These are phyloP conservation scores for Diutina scorzettiae DNA, from an alignment of 1,139 yeast species.

Conservation along the genomic window DNA sequence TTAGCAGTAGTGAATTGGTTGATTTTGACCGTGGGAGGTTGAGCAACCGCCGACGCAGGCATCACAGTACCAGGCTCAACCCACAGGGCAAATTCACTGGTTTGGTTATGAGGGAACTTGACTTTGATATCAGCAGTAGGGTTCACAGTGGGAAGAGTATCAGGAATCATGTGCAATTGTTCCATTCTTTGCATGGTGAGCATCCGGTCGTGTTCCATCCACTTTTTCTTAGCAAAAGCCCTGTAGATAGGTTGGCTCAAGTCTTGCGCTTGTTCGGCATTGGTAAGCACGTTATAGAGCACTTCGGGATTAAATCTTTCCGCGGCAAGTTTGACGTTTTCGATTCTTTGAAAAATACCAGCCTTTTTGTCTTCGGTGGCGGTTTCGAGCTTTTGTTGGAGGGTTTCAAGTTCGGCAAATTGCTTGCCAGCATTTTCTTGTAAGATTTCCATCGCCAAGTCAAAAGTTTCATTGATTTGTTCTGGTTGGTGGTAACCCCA, in stretches of 20 bases:
- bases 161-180: conserved; percentile 78
- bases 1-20: conserved; percentile 48
- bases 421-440: conserved; percentile 28
- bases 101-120: conserved; percentile 59
- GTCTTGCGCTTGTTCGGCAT: conserved; percentile 36
- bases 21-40: conserved; percentile 65
- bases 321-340: conserved; percentile 26
- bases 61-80: conserved; percentile 68
- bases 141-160: conserved; percentile 80
- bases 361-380: conserved; percentile 6
- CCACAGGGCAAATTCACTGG: conserved; percentile 42
- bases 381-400: conserved; percentile 8
- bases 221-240: conserved; percentile 49
- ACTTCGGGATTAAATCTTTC: conserved; percentile 78
- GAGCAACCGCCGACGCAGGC: conserved; percentile 59
- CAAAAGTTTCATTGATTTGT: conserved; percentile 62
- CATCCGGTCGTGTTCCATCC: conserved; percentile 63
- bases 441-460: conserved; percentile 50
- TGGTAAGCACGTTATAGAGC: conserved; percentile 44
- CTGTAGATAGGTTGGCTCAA: conserved; percentile 71
- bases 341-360: conserved; percentile 7
- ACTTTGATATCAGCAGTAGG: conserved; percentile 70
- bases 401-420: conserved; percentile 12
- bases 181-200: conserved; percentile 83
- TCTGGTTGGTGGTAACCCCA: conserved; percentile 49